phyloP scores from a whole-genome alignment of 306 rosid genomes.

The Inga leiocalycina region DNA sequence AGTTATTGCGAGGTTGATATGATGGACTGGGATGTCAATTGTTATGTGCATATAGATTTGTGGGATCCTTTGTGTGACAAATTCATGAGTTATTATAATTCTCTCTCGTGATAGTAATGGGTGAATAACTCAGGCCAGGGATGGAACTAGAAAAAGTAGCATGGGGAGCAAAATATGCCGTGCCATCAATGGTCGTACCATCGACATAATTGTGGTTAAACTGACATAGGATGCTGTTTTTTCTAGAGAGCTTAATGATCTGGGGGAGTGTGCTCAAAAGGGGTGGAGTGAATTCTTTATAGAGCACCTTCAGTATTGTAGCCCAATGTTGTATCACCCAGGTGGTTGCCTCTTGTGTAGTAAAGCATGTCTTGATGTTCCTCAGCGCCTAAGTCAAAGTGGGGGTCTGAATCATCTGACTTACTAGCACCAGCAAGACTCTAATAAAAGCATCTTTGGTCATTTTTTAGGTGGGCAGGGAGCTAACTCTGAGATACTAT shows the following conservation, averaged over 20 bases:
- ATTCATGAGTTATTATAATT: background rate
- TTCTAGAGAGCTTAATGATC: background rate
- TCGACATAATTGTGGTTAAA: no score
- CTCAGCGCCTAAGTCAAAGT: background rate
- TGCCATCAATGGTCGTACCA: background rate
- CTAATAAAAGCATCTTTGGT: background rate
- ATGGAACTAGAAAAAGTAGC: background rate
- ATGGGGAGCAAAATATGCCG: background rate
- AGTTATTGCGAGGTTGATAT: background rate
- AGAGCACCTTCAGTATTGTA: background rate
- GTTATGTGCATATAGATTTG: background rate
- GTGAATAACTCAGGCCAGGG: background rate
- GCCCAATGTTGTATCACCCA: background rate
- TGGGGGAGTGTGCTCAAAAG: background rate
- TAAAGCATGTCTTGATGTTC: background rate
- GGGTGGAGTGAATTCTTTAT: background rate
- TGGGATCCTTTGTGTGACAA: background rate
- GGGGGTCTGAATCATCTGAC: background rate
- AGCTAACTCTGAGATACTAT: background rate
- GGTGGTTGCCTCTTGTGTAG: background rate
- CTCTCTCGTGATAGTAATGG: background rate
- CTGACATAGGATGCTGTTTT: background rate
- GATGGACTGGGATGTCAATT: background rate
- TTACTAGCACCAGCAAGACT: background rate
- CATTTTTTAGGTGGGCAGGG: background rate